Evolutionary conservation across 108 stramenopile species (phyloP).

Genomic region (Stephanodiscus triporus): DNA sequence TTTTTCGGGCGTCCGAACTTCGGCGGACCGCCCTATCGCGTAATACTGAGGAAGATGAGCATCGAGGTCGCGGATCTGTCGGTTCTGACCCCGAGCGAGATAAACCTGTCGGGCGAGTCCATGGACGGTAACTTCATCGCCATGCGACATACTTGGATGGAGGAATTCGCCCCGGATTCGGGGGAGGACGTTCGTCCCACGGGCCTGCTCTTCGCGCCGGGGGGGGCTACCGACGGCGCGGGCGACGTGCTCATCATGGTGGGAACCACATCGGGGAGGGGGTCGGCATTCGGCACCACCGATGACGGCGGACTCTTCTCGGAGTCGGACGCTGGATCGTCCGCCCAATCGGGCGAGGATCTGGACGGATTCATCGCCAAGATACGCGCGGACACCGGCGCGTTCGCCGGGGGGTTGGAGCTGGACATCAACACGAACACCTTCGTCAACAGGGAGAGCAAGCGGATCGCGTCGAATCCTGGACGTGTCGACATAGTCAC

Average conservation of each 20-base stretch:
- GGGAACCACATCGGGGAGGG: constrained; percentile 44
- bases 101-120: constrained; percentile 18
- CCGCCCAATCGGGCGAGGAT: too few species aligned
- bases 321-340: constrained; percentile 14
- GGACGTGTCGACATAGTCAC: constrained; percentile 38
- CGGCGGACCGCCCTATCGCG: constrained; percentile 35
- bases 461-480: constrained; percentile 27
- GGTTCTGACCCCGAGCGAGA: constrained; percentile 19
- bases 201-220: constrained; percentile 43
- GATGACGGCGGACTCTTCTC: constrained; percentile 4
- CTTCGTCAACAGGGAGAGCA: constrained; percentile 36
- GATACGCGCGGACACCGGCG: constrained; percentile 44
- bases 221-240: constrained; percentile 10
- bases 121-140: constrained; percentile 25
- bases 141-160: constrained; percentile 34
- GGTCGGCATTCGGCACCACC: constrained; percentile 42
- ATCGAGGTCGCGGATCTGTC: constrained; percentile 23
- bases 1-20: constrained; percentile 32
- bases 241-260: constrained; percentile 47
- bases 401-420: constrained; percentile 32
- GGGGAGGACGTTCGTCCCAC: constrained; percentile 45
- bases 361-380: constrained; percentile 56
- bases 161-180: constrained; percentile 39
- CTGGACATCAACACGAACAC: constrained; percentile 28
- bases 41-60: constrained; percentile 39